Evolutionary conservation across 345 rosid genomes (phyloP).

Genomic region (Eucalyptus tenuipes): DNA sequence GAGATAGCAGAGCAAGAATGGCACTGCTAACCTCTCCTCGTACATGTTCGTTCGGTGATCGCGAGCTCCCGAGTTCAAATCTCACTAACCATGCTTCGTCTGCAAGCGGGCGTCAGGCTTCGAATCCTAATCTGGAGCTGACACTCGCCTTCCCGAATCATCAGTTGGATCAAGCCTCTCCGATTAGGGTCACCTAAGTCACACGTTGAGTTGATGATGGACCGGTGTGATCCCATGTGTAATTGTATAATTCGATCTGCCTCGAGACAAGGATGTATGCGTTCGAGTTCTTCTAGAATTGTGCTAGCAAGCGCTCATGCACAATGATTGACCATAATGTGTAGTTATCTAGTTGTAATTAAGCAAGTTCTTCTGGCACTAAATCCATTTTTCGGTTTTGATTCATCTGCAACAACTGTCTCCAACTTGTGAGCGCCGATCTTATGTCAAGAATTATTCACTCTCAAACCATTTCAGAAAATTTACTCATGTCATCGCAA

Average conservation of each 20-base stretch:
- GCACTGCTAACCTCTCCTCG: background rate
- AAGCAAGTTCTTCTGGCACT: background rate
- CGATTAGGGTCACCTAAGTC: background rate
- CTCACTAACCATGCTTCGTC: background rate
- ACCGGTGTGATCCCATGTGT: background rate
- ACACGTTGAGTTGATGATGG: background rate
- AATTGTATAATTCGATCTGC: background rate
- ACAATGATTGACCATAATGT: background rate
- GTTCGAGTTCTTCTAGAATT: background rate
- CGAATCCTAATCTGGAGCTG: background rate
- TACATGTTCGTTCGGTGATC: background rate
- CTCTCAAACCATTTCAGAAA: background rate
- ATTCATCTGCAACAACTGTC: background rate
- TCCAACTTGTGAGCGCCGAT: background rate
- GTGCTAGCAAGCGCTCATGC: background rate
- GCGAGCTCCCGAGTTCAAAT: background rate
- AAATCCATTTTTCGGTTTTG: background rate
- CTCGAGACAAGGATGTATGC: background rate
- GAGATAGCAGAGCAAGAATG: background rate
- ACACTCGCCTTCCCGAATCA: background rate
- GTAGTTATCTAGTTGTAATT: background rate
- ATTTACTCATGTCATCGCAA: rapidly evolving
- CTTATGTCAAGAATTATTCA: background rate
- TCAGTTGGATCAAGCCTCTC: background rate
- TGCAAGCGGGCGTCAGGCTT: background rate